Evolutionary conservation across 495 filamentous ascomycete genomes (phyloP).

Genomic region (Articulospora tetracladia): DNA sequence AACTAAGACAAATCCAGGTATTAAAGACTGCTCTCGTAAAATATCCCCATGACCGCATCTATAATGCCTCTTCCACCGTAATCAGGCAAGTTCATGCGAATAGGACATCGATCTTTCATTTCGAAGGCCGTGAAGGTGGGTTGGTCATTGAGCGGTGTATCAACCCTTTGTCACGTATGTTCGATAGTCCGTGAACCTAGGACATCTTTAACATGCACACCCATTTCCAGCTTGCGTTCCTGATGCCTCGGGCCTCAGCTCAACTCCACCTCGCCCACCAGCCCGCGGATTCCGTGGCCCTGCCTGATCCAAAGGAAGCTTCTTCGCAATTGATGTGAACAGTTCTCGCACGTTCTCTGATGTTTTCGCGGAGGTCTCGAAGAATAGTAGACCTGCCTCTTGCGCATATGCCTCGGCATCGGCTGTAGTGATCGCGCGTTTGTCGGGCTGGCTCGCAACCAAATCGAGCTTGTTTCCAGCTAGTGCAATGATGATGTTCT

Average conservation of each 20-base stretch:
- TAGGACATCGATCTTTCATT: neutral
- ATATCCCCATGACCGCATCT: slow-evolving; percentile 14
- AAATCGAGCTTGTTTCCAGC: slow-evolving; percentile 98
- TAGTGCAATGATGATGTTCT: slow-evolving; percentile 98
- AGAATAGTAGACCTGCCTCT: slow-evolving; percentile 91
- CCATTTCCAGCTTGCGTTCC: slow-evolving; percentile 69
- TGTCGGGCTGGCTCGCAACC: slow-evolving; percentile 83
- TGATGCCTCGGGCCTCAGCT: slow-evolving; percentile 70
- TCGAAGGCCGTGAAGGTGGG: slow-evolving; percentile 5
- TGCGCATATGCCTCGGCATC: slow-evolving; percentile 94
- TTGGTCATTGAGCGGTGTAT: slow-evolving; percentile 3
- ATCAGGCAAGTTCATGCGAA: slow-evolving; percentile 11
- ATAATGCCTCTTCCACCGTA: neutral
- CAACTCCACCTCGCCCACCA: slow-evolving; percentile 74
- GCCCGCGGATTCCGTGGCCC: slow-evolving; percentile 78
- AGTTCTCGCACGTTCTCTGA: slow-evolving; percentile 92
- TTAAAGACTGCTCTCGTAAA: slow-evolving; percentile 25
- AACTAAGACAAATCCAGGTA: slow-evolving; percentile 25
- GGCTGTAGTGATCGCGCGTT: slow-evolving; percentile 80
- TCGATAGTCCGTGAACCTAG: slow-evolving; percentile 2
- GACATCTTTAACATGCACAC: slow-evolving; percentile 66
- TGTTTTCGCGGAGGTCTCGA: slow-evolving; percentile 96
- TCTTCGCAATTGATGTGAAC: slow-evolving; percentile 98
- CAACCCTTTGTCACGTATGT: slow-evolving; percentile 2
- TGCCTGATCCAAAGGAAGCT: slow-evolving; percentile 90